These are phyloP conservation scores for Scutellaria barbata DNA, from an alignment of 257 asterid species.

Conservation along the genomic window DNA sequence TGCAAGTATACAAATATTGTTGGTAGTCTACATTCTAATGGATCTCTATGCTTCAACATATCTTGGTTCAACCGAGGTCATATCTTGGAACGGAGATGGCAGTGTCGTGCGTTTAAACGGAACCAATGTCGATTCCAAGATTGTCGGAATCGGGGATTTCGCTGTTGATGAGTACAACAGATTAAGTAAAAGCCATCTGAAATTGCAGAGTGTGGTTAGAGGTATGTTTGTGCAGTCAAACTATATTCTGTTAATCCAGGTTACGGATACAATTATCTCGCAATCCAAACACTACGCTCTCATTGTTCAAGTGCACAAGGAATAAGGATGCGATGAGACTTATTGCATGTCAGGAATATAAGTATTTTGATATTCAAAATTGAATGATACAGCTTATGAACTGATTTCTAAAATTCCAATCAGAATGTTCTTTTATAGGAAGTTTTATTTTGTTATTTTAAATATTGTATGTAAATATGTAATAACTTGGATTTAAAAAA, in stretches of 20 bases:
- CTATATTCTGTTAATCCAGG: slow-evolving; percentile 30
- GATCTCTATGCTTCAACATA: slow-evolving; percentile 22
- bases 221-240: slow-evolving; percentile 11
- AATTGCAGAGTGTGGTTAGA: slow-evolving; percentile 19
- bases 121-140: slow-evolving; percentile 27
- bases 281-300: slow-evolving; percentile 5
- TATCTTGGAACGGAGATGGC: neutral
- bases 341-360: neutral
- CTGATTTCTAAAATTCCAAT: too few relatives aligned
- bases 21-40: slow-evolving; percentile 23
- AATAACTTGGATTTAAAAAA: too few relatives aligned
- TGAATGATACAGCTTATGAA: neutral
- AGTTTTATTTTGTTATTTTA: too few relatives aligned
- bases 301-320: slow-evolving; percentile 4
- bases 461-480: too few relatives aligned
- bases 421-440: too few relatives aligned
- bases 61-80: neutral
- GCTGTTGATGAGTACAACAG: slow-evolving; percentile 37
- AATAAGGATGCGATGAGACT: neutral
- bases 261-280: neutral
- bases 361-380: neutral
- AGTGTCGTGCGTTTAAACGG: neutral
- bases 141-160: slow-evolving; percentile 19
- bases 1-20: too few relatives aligned
- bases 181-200: neutral